phyloP scores from a whole-genome alignment of 2,329 filamentous ascomycete species.

The Penicillium carneum region DNA sequence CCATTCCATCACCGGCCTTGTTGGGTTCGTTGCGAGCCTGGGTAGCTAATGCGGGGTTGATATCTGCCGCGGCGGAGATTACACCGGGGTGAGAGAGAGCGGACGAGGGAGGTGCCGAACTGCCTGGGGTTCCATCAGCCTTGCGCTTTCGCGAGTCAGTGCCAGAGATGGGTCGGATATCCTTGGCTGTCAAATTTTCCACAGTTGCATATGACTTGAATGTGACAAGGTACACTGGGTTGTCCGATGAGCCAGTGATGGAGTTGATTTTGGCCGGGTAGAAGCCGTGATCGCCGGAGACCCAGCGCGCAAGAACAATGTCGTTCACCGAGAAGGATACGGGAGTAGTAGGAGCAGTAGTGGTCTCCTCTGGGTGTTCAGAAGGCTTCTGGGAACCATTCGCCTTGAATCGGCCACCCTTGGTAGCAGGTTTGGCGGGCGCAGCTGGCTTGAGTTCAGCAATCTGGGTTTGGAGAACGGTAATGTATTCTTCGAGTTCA shows the following conservation, averaged over 20 bases:
- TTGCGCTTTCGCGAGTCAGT: slow-evolving; percentile 80
- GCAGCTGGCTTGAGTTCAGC: slow-evolving; percentile 74
- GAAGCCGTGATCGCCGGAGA: slow-evolving; percentile 84
- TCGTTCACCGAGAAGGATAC: slow-evolving; percentile 84
- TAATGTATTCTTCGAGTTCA: slow-evolving; percentile 83
- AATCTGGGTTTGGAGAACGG: slow-evolving; percentile 78
- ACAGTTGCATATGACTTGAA: slow-evolving; percentile 87
- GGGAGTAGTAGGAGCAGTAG: slow-evolving; percentile 56
- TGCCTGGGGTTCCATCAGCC: slow-evolving; percentile 75
- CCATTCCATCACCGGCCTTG: slow-evolving; percentile 66
- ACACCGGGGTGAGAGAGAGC: slow-evolving; percentile 59
- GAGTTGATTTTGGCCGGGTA: slow-evolving; percentile 92
- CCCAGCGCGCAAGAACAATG: slow-evolving; percentile 86
- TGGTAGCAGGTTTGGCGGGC: slow-evolving; percentile 59
- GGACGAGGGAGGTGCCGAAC: slow-evolving; percentile 53
- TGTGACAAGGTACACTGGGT: slow-evolving; percentile 90
- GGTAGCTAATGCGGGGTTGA: slow-evolving; percentile 70
- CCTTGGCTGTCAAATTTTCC: slow-evolving; percentile 80
- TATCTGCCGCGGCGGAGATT: slow-evolving; percentile 71
- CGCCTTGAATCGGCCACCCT: slow-evolving; percentile 80
- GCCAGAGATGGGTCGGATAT: slow-evolving; percentile 77
- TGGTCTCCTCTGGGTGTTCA: slow-evolving; percentile 58
- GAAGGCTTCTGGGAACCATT: slow-evolving; percentile 62
- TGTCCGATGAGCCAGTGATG: slow-evolving; percentile 88
- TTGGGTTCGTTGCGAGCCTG: slow-evolving; percentile 69